Evolutionary conservation across 2,329 filamentous ascomycete genomes (phyloP).

Genomic region (Sarocladiaceae sp.): DNA sequence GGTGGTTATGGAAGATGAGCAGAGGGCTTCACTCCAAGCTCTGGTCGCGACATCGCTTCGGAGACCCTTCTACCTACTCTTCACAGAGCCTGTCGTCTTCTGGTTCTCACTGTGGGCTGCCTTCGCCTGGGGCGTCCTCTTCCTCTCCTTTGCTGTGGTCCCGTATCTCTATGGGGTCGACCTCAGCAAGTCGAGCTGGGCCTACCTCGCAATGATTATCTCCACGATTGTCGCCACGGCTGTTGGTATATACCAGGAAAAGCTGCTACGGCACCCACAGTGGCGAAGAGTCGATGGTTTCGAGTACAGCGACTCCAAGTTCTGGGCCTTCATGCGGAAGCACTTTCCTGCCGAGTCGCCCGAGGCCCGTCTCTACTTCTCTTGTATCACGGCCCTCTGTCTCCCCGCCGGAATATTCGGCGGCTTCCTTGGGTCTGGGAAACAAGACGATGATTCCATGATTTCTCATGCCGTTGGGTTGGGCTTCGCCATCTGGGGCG

Average conservation of each 20-base stretch:
- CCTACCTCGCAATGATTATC: slow-evolving; percentile 68
- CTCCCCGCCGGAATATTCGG: slow-evolving; percentile 72
- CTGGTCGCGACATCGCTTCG: slow-evolving; percentile 71
- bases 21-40: slow-evolving; percentile 57
- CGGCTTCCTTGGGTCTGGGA: slow-evolving; percentile 22
- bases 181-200: slow-evolving; percentile 61
- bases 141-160: slow-evolving; percentile 75
- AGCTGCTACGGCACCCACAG: slow-evolving; percentile 44
- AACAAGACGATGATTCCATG: slow-evolving; percentile 12
- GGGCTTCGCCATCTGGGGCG: slow-evolving; percentile 72
- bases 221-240: slow-evolving; percentile 60
- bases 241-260: slow-evolving; percentile 67
- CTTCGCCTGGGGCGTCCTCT: slow-evolving; percentile 85
- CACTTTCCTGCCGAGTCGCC: slow-evolving; percentile 50
- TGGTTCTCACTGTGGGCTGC: slow-evolving; percentile 86
- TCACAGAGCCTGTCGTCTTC: slow-evolving; percentile 74
- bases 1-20: slow-evolving; percentile 73
- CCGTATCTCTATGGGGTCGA: slow-evolving; percentile 65
- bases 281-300: slow-evolving; percentile 21
- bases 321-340: slow-evolving; percentile 40
- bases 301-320: slow-evolving; percentile 20
- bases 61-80: slow-evolving; percentile 70
- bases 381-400: slow-evolving; percentile 67
- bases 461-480: slow-evolving; percentile 46
- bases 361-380: slow-evolving; percentile 77